These are phyloP conservation scores for Gorgonomyces haynaldii DNA, from an alignment of 192 early-diverging fungal genomes.

Conservation along the genomic window DNA sequence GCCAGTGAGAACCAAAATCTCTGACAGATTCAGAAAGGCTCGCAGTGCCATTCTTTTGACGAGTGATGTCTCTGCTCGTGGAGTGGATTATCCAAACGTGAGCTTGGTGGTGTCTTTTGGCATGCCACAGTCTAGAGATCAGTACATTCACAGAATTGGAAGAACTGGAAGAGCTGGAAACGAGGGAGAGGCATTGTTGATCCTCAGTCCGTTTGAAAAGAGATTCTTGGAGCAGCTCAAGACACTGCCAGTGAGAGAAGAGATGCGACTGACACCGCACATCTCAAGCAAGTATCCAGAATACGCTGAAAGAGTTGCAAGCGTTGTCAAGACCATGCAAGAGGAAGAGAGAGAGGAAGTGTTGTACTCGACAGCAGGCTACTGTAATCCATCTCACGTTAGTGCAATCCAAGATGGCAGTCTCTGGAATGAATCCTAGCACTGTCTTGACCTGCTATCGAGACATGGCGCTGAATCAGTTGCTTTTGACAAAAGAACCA, in stretches of 20 bases:
- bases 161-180: constrained; percentile 93
- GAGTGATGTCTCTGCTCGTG: constrained; percentile 92
- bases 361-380: too few species aligned
- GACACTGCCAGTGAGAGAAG: constrained; percentile 45
- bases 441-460: too few species aligned
- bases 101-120: constrained; percentile 83
- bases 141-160: constrained; percentile 94
- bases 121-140: constrained; percentile 64
- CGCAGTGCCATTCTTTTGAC: constrained; percentile 68
- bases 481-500: too few species aligned
- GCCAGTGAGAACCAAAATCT: constrained; percentile 52
- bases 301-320: too few species aligned
- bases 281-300: too few species aligned
- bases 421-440: too few species aligned
- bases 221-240: constrained; percentile 51
- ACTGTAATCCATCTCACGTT: too few species aligned
- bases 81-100: constrained; percentile 94
- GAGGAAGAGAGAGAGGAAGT: too few species aligned
- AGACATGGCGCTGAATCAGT: too few species aligned
- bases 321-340: too few species aligned
- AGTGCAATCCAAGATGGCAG: too few species aligned
- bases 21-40: constrained; percentile 61
- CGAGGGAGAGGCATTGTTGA: constrained; percentile 70
- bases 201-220: constrained; percentile 71
- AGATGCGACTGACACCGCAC: too few species aligned